Conservation (phyloP, 768 basidiomycete genomes). For the Serendipita vermifera region DNA sequence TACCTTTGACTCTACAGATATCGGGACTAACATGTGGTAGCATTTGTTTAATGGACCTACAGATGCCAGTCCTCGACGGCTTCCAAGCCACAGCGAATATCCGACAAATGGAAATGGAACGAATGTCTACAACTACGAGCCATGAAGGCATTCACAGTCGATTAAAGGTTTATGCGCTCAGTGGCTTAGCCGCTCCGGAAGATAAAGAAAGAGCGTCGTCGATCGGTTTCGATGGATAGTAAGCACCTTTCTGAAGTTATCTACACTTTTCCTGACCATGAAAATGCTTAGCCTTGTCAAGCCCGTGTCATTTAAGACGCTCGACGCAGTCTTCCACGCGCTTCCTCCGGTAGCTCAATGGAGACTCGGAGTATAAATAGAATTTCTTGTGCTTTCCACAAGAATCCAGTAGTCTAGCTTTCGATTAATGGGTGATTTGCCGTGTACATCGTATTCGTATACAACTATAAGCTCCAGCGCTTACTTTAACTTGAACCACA, state of each 20-base stretch:
- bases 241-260: background rate
- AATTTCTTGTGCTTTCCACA: too few relatives aligned
- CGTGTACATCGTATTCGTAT: too few relatives aligned
- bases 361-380: background rate
- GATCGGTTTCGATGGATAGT: background rate
- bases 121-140: too few relatives aligned
- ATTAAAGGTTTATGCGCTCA: background rate
- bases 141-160: background rate
- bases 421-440: too few relatives aligned
- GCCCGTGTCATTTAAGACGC: background rate
- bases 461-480: background rate
- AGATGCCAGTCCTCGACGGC: conserved; percentile 6
- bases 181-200: background rate
- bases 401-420: too few relatives aligned
- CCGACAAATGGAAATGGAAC: background rate
- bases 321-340: background rate
- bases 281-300: background rate
- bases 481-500: background rate
- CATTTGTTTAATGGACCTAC: conserved; percentile 7
- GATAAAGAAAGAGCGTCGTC: background rate
- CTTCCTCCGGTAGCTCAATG: background rate
- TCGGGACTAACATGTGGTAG: background rate
- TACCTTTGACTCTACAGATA: background rate
- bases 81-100: background rate
- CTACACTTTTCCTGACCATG: background rate